Evolutionary conservation across 2,329 filamentous ascomycete genomes (phyloP), one percentile per base, ranked within the genome.

Genomic region (Colletotrichum tropicicola): DNA sequence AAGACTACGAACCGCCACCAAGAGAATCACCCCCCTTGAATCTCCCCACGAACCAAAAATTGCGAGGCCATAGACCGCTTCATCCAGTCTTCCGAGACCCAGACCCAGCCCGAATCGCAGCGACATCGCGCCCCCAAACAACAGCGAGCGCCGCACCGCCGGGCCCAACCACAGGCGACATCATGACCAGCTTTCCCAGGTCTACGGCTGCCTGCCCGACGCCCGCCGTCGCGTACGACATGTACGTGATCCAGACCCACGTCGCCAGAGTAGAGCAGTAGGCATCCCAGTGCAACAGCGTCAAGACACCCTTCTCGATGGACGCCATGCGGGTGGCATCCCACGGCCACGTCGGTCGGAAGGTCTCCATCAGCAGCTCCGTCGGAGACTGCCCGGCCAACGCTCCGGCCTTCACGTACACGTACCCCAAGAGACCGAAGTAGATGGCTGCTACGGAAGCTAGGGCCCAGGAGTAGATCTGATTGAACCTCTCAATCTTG

Each of bases 211-310:
- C 32, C 17, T 25, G 12, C 6, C 47, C 54, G 0, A 35, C 17
- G 3, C 66, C 69, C 2, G 43, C 43, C 4, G 41, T 30, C 9
- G 13, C 59, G n/a, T 59, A 67, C 21, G 66, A 57, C 35, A 70
- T 9, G 32, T 68, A 67, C 5, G 53, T 7, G 13, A 66, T 55
- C 59, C 67, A 66, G 7, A 49, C 23, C 28, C 65, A 53, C 3
- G 58, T 49, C 1, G 61, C 68, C 9, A 37, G 37, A 4, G 54
- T 51, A 1, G 68, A 67, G 48, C 68, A 70, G 58, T 69, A 70
- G 44, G 71, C 23, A 15, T 73, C 70, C 53, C 70, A 73, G 49
- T 72, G 69, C 39, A 73, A 48, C 7, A 71, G 21, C 4, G 61
- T 48, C 44, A 69, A 19, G 0, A 27, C 27, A 0, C 68, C 70